A percentile compares a stretch with the other conserved stretches of the same genome.
phyloP scores from a whole-genome alignment of 768 basidiomycete genomes.

The Terana coerulea region DNA sequence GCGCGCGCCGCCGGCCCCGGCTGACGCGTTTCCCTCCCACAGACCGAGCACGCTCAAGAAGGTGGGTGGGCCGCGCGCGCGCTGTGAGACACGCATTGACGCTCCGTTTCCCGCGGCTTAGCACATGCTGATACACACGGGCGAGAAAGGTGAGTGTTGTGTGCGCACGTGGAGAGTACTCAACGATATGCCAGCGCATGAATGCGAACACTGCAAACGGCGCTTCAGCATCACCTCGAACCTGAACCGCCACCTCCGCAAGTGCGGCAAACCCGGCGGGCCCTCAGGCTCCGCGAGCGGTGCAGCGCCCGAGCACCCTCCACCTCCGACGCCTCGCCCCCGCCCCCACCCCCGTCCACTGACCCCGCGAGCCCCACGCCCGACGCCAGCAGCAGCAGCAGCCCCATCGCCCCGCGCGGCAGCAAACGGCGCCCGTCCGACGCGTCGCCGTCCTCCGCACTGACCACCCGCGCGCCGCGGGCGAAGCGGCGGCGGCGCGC shows the following conservation, averaged over 20 bases:
- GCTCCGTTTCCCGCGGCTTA: constrained; percentile 27
- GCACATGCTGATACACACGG: constrained; percentile 83
- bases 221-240: constrained; percentile 81
- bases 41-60: constrained; percentile 73
- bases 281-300: too few species aligned
- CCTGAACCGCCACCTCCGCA: constrained; percentile 64
- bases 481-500: constrained; percentile 42
- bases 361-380: background rate
- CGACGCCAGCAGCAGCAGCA: background rate
- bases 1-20: background rate
- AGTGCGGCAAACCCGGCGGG: too few species aligned
- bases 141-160: constrained; percentile 60
- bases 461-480: constrained; percentile 4
- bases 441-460: constrained; percentile 2
- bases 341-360: background rate
- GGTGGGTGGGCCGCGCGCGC: constrained; percentile 36
- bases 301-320: constrained; percentile 10
- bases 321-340: background rate
- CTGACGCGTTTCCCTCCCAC: background rate
- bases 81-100: constrained; percentile 14
- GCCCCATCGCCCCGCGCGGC: background rate
- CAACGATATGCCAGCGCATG: constrained; percentile 69
- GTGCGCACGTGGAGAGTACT: too few species aligned
- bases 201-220: constrained; percentile 74
- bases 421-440: constrained; percentile 3